phyloP scores from a whole-genome alignment of 192 early-diverging fungal genomes.

The Chytriomyces hyalinus region DNA sequence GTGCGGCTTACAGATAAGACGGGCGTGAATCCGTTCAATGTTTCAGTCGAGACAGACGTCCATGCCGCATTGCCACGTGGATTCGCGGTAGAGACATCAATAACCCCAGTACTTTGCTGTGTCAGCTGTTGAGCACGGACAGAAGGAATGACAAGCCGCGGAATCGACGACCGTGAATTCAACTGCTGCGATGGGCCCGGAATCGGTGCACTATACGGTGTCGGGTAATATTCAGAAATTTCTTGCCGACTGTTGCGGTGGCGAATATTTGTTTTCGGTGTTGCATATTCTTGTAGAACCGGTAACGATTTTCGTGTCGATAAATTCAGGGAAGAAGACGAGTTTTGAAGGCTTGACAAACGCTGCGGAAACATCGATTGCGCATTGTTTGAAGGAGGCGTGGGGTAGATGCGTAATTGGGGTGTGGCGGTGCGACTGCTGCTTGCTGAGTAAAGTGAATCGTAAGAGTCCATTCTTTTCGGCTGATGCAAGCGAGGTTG shows the following conservation, averaged over 20 bases:
- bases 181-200: not conserved
- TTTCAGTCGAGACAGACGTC: not conserved
- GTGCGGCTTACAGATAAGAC: not conserved
- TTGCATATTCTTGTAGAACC: not conserved
- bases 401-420: not conserved
- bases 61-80: not conserved
- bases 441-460: not conserved
- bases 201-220: not conserved
- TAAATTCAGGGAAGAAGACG: slow-evolving; percentile 1
- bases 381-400: slow-evolving; percentile 4
- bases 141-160: not conserved
- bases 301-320: not conserved
- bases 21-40: not conserved
- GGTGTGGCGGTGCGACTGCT: not conserved
- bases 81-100: not conserved
- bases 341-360: not conserved
- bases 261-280: not conserved
- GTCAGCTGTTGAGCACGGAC: not conserved
- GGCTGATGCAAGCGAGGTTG: not conserved
- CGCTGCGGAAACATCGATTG: slow-evolving; percentile 12
- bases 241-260: not conserved
- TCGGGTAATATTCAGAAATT: not conserved
- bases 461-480: not conserved
- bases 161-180: slow-evolving; percentile 1
- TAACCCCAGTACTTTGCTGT: not conserved